Percentiles rank a stretch among this genome's conserved stretches.
Conservation (phyloP, 2,329 filamentous ascomycete species). For the Diaporthe citrichinensis region DNA sequence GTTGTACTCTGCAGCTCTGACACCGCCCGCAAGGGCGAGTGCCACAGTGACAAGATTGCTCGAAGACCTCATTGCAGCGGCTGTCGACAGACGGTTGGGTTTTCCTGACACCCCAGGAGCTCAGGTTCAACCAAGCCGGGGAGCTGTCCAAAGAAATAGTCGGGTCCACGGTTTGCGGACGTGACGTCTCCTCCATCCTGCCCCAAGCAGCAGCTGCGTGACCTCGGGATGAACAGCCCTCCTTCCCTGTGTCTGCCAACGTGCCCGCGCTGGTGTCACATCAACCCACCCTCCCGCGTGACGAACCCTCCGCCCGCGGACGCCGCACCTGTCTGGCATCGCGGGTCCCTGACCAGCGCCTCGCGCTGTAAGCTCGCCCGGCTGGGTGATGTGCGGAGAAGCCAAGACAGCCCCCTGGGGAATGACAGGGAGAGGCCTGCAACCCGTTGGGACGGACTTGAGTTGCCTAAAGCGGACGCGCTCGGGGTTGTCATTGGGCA, state of each 20-base stretch:
- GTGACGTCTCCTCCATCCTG: background rate
- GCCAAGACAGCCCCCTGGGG: slow-evolving; percentile 16
- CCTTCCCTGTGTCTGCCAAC: slow-evolving; percentile 15
- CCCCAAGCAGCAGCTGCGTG: slow-evolving; percentile 9
- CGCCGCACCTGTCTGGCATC: slow-evolving; percentile 24
- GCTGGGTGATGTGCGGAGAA: slow-evolving; percentile 13
- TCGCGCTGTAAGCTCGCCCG: background rate
- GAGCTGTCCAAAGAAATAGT: slow-evolving; percentile 23
- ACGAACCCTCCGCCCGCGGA: slow-evolving; percentile 28
- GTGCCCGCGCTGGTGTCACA: slow-evolving; percentile 30
- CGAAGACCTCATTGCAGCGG: slow-evolving; percentile 31
- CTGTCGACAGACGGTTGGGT: background rate
- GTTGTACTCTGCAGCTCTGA: slow-evolving; percentile 54
- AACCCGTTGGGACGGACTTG: slow-evolving; percentile 22
- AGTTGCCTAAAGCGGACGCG: slow-evolving; percentile 27
- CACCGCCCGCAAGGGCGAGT: slow-evolving; percentile 32
- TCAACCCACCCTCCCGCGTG: slow-evolving; percentile 26
- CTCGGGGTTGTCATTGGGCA: slow-evolving; percentile 19
- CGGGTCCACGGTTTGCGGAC: background rate
- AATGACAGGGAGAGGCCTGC: slow-evolving; percentile 3
- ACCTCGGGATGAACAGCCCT: slow-evolving; percentile 31
- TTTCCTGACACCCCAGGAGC: background rate
- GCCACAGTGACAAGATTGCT: slow-evolving; percentile 25
- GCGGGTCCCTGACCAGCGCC: slow-evolving; percentile 26
- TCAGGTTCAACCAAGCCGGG: background rate